phyloP scores from a whole-genome alignment of 2,329 filamentous ascomycete species.

The Davidsoniella australis region DNA sequence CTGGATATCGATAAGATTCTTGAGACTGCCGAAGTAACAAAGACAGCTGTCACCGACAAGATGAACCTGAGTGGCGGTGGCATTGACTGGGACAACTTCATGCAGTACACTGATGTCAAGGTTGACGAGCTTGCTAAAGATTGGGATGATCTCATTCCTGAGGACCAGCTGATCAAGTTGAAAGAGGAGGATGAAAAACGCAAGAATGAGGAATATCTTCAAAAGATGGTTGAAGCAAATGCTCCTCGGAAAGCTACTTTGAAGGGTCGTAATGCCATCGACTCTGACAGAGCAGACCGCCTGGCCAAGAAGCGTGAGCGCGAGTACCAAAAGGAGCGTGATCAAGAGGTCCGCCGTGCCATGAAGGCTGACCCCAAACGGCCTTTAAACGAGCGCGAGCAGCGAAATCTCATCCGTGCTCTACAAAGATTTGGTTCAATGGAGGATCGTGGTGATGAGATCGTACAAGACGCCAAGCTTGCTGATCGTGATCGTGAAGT shows the following conservation, averaged over 20 bases:
- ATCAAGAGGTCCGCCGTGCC: slow-evolving; percentile 56
- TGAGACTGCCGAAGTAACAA: slow-evolving; percentile 91
- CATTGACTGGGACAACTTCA: slow-evolving; percentile 75
- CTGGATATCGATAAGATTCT: slow-evolving; percentile 95
- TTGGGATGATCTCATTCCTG: slow-evolving; percentile 97
- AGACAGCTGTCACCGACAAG: slow-evolving; percentile 86
- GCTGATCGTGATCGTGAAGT: slow-evolving; percentile 67
- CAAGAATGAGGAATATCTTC: slow-evolving; percentile 67
- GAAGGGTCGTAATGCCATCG: slow-evolving; percentile 38
- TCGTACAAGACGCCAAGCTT: slow-evolving; percentile 74
- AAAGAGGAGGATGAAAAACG: slow-evolving; percentile 78
- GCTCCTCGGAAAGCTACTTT: slow-evolving; percentile 59
- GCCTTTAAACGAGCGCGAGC: slow-evolving; percentile 84
- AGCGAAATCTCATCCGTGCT: slow-evolving; percentile 75
- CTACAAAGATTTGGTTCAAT: slow-evolving; percentile 85
- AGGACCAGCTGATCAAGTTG: slow-evolving; percentile 75
- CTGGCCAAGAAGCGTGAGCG: slow-evolving; percentile 48
- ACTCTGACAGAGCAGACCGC: slow-evolving; percentile 43
- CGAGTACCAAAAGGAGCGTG: slow-evolving; percentile 51
- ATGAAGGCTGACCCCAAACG: slow-evolving; percentile 68
- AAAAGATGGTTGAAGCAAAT: slow-evolving; percentile 67
- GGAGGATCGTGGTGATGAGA: slow-evolving; percentile 72
- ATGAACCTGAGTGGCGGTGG: slow-evolving; percentile 82
- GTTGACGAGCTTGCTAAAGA: slow-evolving; percentile 65
- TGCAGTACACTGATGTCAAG: slow-evolving; percentile 96